Evolutionary conservation across 495 filamentous ascomycete genomes (phyloP).

Genomic region (Tuber brumale): DNA sequence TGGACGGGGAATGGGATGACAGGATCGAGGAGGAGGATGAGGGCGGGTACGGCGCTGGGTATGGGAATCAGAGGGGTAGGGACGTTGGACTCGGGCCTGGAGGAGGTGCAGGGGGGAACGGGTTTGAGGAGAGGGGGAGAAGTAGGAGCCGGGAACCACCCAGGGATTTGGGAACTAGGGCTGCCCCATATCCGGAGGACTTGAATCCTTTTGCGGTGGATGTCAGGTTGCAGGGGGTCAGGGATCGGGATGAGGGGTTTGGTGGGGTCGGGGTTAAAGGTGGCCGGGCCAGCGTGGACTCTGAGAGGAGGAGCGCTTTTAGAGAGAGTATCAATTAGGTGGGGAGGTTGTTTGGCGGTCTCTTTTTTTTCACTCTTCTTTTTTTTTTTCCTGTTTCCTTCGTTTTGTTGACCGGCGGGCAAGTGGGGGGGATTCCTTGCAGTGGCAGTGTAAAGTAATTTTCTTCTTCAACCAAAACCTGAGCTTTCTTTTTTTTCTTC

Average conservation of each 20-base stretch:
- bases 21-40: constrained; percentile 50
- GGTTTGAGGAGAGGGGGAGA: constrained; percentile 39
- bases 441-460: neutral
- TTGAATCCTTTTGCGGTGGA: constrained; percentile 37
- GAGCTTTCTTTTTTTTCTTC: neutral
- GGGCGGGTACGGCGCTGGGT: constrained; percentile 26
- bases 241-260: constrained; percentile 37
- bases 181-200: constrained; percentile 24
- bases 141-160: constrained; percentile 39
- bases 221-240: constrained; percentile 16
- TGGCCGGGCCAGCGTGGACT: constrained; percentile 44
- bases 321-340: constrained; percentile 44
- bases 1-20: constrained; percentile 54
- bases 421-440: neutral
- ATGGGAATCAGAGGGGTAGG: constrained; percentile 4
- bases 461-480: neutral
- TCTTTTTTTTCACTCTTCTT: neutral
- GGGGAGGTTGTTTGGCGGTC: neutral
- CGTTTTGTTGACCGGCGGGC: neutral
- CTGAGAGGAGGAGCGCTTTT: constrained; percentile 54
- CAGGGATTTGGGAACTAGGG: constrained; percentile 7
- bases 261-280: constrained; percentile 42
- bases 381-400: neutral
- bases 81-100: constrained; percentile 7
- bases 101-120: constrained; percentile 15